Conservation (phyloP, 345 rosid genomes). For the Euphorbia lathyris region DNA sequence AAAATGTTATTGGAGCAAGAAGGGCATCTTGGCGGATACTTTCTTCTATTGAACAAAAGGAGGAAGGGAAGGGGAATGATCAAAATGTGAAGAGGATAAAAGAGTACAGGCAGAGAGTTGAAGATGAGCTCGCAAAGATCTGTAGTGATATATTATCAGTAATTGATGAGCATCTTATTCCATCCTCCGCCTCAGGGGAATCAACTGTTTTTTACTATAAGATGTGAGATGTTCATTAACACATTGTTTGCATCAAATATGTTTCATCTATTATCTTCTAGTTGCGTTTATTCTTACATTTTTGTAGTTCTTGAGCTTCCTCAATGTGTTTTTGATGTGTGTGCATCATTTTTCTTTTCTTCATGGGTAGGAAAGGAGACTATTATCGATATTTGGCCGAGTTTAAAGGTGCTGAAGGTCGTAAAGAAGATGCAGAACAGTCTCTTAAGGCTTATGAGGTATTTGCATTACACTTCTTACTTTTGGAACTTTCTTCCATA, state of each 20-base stretch:
- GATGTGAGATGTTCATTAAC: slow-evolving; percentile 41
- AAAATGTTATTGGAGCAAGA: slow-evolving; percentile 82
- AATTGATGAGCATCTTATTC: slow-evolving; percentile 62
- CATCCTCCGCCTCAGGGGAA: slow-evolving; percentile 68
- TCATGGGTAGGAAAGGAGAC: slow-evolving; percentile 50
- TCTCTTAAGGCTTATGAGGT: slow-evolving; percentile 63
- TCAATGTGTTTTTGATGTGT: neutral
- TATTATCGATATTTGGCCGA: slow-evolving; percentile 54
- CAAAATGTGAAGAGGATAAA: slow-evolving; percentile 65
- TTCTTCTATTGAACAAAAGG: slow-evolving; percentile 84
- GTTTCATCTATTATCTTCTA: slow-evolving; percentile 1
- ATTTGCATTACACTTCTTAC: neutral
- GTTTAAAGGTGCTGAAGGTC: slow-evolving; percentile 40
- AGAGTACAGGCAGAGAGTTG: slow-evolving; percentile 66
- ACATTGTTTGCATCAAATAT: neutral
- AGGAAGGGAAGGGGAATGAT: slow-evolving; percentile 71
- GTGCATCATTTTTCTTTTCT: slow-evolving; percentile 5
- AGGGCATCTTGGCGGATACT: slow-evolving; percentile 74
- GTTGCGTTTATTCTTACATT: neutral
- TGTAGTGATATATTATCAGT: slow-evolving; percentile 66
- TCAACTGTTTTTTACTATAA: slow-evolving; percentile 80
- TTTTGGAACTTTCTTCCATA: neutral
- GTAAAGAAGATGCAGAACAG: slow-evolving; percentile 54
- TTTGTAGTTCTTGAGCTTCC: neutral
- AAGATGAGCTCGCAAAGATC: slow-evolving; percentile 69